Conservation (phyloP, 495 filamentous ascomycete genomes). For the Xylaria curta region DNA sequence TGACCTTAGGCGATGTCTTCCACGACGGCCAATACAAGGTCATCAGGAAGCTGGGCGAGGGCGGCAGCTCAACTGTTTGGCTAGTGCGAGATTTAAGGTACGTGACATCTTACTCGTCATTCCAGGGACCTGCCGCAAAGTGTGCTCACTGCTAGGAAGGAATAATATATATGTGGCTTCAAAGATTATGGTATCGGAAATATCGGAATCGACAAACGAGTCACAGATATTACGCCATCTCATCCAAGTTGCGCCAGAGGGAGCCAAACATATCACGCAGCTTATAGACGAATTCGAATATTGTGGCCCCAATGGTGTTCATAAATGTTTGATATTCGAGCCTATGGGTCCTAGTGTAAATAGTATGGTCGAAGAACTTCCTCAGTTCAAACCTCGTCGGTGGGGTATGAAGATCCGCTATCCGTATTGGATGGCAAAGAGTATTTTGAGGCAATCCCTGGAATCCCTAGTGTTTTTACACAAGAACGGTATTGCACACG, state of each 20-base stretch:
- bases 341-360: slow-evolving; percentile 52
- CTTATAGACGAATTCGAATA: slow-evolving; percentile 52
- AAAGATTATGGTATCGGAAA: slow-evolving; percentile 45
- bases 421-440: slow-evolving; percentile 50
- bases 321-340: slow-evolving; percentile 58
- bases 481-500: slow-evolving; percentile 50
- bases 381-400: slow-evolving; percentile 34
- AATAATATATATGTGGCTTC: slow-evolving; percentile 44
- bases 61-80: slow-evolving; percentile 58
- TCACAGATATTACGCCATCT: slow-evolving; percentile 35
- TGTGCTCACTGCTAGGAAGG: slow-evolving; percentile 28
- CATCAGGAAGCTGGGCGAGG: slow-evolving; percentile 48
- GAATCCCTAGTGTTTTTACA: slow-evolving; percentile 51
- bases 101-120: slow-evolving; percentile 23
- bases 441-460: slow-evolving; percentile 51
- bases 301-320: slow-evolving; percentile 55
- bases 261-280: slow-evolving; percentile 35
- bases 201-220: slow-evolving; percentile 33
- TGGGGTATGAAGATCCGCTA: slow-evolving; percentile 41
- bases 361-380: slow-evolving; percentile 43
- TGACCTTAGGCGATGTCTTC: slow-evolving; percentile 47
- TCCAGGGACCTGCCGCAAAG: slow-evolving; percentile 26
- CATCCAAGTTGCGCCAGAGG: background rate
- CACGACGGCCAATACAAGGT: slow-evolving; percentile 51
- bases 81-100: slow-evolving; percentile 46